Evolutionary conservation across 257 asterid species (phyloP).

Genomic region (Salvia miltiorrhiza): DNA sequence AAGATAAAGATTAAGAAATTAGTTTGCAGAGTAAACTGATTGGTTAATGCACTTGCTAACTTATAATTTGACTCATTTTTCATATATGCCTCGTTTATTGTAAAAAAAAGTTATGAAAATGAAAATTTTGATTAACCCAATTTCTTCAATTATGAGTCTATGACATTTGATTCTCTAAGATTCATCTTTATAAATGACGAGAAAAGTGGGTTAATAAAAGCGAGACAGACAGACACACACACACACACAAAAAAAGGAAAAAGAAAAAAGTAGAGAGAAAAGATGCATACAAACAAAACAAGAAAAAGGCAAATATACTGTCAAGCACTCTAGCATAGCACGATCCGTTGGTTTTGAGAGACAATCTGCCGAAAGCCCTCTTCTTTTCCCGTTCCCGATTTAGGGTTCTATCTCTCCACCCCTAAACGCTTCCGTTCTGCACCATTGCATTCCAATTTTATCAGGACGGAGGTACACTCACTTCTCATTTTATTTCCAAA

Average conservation of each 20-base stretch:
- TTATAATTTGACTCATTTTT: too few relatives aligned
- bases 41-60: too few relatives aligned
- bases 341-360: conserved; percentile 24
- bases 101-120: too few relatives aligned
- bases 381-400: conserved; percentile 25
- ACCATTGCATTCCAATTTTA: not conserved
- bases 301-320: conserved; percentile 23
- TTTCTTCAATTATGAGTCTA: too few relatives aligned
- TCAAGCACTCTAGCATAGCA: conserved; percentile 19
- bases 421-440: not conserved
- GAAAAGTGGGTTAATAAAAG: conserved; percentile 13
- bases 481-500: not conserved
- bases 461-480: conserved; percentile 14
- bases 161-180: too few relatives aligned
- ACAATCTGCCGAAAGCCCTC: conserved; percentile 25
- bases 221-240: not conserved
- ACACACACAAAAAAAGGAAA: not conserved
- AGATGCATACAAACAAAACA: conserved; percentile 22
- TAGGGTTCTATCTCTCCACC: conserved; percentile 31
- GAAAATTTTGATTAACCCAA: too few relatives aligned
- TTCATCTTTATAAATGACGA: not conserved
- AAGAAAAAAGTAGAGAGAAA: not conserved
- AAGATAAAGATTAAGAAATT: too few relatives aligned
- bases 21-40: too few relatives aligned
- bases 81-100: too few relatives aligned